Conservation (phyloP, 2,329 filamentous ascomycete genomes). For the Phialophora chinensis region DNA sequence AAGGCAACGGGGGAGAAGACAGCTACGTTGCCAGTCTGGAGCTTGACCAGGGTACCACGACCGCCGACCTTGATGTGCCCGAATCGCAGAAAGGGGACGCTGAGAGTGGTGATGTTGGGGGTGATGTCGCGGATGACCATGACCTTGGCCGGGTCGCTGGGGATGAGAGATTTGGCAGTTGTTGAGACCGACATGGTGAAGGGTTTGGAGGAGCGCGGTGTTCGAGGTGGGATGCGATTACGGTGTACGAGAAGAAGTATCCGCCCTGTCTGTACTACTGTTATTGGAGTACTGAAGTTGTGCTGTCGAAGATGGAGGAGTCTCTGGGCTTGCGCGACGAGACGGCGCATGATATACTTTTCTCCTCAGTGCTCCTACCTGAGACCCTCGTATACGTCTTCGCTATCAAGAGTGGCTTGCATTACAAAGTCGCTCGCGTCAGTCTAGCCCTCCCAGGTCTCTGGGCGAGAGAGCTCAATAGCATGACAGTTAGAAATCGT, state of each 20-base stretch:
- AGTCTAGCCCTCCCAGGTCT: neutral
- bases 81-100: constrained; percentile 82
- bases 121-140: constrained; percentile 90
- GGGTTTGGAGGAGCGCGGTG: neutral
- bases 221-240: neutral
- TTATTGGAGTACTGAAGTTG: constrained; percentile 5
- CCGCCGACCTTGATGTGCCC: constrained; percentile 83
- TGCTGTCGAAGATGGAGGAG: neutral
- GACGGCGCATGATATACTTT: constrained; percentile 24
- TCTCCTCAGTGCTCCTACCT: constrained; percentile 16
- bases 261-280: constrained; percentile 9
- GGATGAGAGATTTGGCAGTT: constrained; percentile 61
- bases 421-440: constrained; percentile 13
- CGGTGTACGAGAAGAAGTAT: neutral
- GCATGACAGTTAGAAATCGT: constrained; percentile 5
- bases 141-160: constrained; percentile 74
- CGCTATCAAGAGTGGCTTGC: constrained; percentile 13
- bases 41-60: constrained; percentile 80
- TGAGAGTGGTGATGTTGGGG: constrained; percentile 68
- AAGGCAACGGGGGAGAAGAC: constrained; percentile 92
- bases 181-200: constrained; percentile 58
- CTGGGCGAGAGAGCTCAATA: neutral
- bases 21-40: constrained; percentile 77
- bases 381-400: constrained; percentile 7
- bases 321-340: constrained; percentile 1